Evolutionary conservation across 106 monocot genomes (phyloP), one percentile per base, ranked within the genome.

Genomic region (Amphibolis antarctica): DNA sequence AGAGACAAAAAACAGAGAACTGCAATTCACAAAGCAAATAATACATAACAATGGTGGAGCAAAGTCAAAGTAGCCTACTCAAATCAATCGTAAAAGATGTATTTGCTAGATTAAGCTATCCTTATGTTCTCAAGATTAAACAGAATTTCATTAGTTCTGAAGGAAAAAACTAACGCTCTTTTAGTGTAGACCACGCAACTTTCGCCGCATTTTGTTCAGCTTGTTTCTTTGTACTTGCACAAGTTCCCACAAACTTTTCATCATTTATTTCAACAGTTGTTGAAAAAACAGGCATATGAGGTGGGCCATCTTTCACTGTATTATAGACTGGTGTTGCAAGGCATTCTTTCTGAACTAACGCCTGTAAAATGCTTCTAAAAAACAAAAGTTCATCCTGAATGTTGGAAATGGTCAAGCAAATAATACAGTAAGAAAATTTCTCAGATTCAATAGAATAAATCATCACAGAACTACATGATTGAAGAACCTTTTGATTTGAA

Each of bases 151-250:
- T n/a, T n/a, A n/a, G n/a, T n/a, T n/a, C n/a, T n/a, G n/a, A 56
- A 67, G 43, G 5, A 55, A 30, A 55, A 44, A 26, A 5, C 78
- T 84, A 76, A 96, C 94, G 60, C 42, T 84, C 78, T 61, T 74
- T 65, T 9, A 89, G 59, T 48, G 29, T 26, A 36, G 29, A 13
- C 62, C 67, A 96, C 28, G 94, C 94, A 51, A 96, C 71, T 69
- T 84, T 89, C 6, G 94, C 94, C 71, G 94, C 89, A 82, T 83
- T 81, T 71, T 78, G 70, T 74, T 96, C 89, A 31, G 94, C 89
- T 63, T 84, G 89, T 53, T 82, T 96, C 67, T 84, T 96, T 10
- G 75, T 80, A 21, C 62, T 86, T 19, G 71, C 86, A 71, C 6
- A 48, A 20, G 62, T 68, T 60, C 94, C 94, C 20, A 76, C 24